Conservation (phyloP, 495 filamentous ascomycete species). For the Chaetomium cochliodes region DNA sequence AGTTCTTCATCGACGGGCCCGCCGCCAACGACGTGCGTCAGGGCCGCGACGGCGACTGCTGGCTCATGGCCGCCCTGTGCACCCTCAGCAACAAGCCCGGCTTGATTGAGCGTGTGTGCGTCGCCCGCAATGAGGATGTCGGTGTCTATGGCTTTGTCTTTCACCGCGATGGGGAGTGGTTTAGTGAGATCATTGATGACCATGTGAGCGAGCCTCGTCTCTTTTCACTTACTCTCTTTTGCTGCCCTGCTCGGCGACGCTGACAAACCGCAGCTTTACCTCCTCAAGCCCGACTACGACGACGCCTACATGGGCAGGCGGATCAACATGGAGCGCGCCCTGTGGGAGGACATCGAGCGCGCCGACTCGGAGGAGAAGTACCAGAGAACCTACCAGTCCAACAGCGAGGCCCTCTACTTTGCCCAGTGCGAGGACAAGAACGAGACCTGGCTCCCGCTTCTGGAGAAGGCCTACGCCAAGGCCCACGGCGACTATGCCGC, state of each 20-base stretch:
- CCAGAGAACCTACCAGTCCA: slow-evolving; percentile 67
- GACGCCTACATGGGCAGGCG: slow-evolving; percentile 42
- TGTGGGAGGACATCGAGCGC: slow-evolving; percentile 71
- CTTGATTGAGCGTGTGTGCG: slow-evolving; percentile 78
- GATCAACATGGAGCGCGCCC: slow-evolving; percentile 58
- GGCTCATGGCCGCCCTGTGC: slow-evolving; percentile 84
- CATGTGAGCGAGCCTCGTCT: slow-evolving; percentile 34
- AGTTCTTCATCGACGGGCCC: slow-evolving; percentile 81
- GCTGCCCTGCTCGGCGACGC: not conserved
- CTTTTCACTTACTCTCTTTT: not conserved
- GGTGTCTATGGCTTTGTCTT: slow-evolving; percentile 97
- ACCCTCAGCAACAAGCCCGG: slow-evolving; percentile 78
- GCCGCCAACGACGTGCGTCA: slow-evolving; percentile 81
- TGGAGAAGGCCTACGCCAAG: slow-evolving; percentile 97
- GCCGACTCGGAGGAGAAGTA: slow-evolving; percentile 76
- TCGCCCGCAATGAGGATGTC: slow-evolving; percentile 73
- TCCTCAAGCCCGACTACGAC: slow-evolving; percentile 80
- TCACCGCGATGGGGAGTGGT: slow-evolving; percentile 89
- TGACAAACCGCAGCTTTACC: slow-evolving; percentile 53
- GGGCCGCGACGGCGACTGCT: slow-evolving; percentile 82
- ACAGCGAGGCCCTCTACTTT: slow-evolving; percentile 76
- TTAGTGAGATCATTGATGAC: slow-evolving; percentile 81
- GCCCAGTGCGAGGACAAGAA: slow-evolving; percentile 81
- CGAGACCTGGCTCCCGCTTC: slow-evolving; percentile 90
- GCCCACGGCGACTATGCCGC: slow-evolving; percentile 84